phyloP scores from a whole-genome alignment of 768 basidiomycete species.

The Favolaschia claudopus region DNA sequence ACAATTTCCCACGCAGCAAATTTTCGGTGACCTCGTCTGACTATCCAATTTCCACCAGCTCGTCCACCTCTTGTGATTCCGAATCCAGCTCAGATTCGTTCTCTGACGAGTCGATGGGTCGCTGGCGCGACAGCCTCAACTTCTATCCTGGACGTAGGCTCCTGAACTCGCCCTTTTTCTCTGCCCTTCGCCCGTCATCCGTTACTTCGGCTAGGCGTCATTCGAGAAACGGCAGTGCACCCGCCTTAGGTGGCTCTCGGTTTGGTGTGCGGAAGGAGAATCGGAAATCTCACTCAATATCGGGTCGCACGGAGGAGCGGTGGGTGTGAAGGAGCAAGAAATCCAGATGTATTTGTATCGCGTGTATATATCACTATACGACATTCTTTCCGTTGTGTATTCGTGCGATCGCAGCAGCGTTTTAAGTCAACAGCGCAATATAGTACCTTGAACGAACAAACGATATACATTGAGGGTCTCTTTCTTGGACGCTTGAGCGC shows the following conservation, averaged over 20 bases:
- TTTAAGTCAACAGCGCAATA: too few species aligned
- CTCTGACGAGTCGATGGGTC: not conserved
- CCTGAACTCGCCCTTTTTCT: conserved; percentile 24
- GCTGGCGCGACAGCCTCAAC: not conserved
- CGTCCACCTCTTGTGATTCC: conserved; percentile 9
- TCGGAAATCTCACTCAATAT: conserved; percentile 23
- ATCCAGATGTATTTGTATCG: conserved; percentile 25
- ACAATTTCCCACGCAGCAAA: conserved; percentile 38
- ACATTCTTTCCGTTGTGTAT: not conserved
- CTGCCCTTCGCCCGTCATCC: conserved; percentile 20
- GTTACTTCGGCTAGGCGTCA: conserved; percentile 14
- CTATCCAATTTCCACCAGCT: conserved; percentile 30
- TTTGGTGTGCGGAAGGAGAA: conserved; percentile 17
- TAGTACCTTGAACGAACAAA: too few species aligned
- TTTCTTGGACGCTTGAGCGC: too few species aligned
- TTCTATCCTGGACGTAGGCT: conserved; percentile 9
- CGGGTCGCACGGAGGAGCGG: conserved; percentile 11
- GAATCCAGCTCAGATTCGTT: conserved; percentile 4
- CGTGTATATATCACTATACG: conserved; percentile 1
- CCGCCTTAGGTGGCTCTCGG: conserved; percentile 20
- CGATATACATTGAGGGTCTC: too few species aligned
- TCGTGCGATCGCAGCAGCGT: not conserved
- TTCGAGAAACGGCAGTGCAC: conserved; percentile 22
- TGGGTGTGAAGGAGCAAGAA: not conserved
- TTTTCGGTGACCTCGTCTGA: conserved; percentile 43